Evolutionary conservation across 345 rosid species (phyloP).

Genomic region (Punica granatum): DNA sequence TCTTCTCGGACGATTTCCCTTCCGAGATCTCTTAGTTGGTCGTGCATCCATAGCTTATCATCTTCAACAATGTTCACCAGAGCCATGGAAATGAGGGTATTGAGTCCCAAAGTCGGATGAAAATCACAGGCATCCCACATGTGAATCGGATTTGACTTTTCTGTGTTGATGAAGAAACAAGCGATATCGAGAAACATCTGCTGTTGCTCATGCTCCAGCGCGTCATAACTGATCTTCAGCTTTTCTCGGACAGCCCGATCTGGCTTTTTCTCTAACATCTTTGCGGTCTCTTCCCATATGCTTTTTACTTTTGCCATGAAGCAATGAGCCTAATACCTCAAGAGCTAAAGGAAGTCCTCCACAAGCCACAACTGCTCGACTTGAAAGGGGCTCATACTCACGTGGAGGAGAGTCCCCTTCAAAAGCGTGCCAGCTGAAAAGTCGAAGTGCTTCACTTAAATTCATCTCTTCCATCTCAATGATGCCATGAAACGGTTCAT

Average conservation of each 20-base stretch:
- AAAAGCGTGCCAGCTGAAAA: slow-evolving; percentile 10
- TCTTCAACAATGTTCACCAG: neutral
- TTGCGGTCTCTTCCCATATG: neutral
- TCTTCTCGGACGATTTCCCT: neutral
- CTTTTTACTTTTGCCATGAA: neutral
- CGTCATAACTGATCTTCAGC: neutral
- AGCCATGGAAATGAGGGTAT: neutral
- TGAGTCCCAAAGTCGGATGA: neutral
- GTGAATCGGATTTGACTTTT: neutral
- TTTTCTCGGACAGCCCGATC: neutral
- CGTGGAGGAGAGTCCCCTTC: neutral
- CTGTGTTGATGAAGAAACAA: neutral
- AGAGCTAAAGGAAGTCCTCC: slow-evolving; percentile 4
- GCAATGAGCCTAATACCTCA: neutral
- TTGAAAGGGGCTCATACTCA: neutral
- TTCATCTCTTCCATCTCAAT: neutral
- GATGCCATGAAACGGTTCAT: fast-evolving
- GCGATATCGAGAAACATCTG: slow-evolving; percentile 8
- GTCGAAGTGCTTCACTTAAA: neutral
- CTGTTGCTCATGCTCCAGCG: neutral
- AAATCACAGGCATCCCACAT: neutral
- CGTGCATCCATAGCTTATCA: neutral
- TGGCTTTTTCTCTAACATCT: neutral
- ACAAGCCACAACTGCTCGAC: neutral
- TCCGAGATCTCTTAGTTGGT: slow-evolving; percentile 2